These are phyloP conservation scores for Rhizopogon roseolus DNA, from an alignment of 768 basidiomycete genomes.

Conservation along the genomic window DNA sequence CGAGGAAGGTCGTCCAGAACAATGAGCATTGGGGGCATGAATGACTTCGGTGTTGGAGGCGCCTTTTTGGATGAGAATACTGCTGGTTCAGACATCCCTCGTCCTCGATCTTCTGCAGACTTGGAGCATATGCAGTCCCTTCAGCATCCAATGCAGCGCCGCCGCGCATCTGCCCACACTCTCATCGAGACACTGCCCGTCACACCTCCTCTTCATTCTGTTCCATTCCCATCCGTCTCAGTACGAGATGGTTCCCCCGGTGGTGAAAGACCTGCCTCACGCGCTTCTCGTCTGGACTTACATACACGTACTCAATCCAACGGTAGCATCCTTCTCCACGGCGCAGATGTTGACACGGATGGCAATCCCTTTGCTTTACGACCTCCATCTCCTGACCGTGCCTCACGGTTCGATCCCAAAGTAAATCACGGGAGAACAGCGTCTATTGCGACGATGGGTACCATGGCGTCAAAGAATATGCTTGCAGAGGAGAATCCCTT, in stretches of 20 bases:
- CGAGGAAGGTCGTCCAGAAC: conserved; percentile 48
- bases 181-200: conserved; percentile 38
- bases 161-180: conserved; percentile 46
- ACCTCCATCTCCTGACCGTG: conserved; percentile 32
- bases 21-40: conserved; percentile 62
- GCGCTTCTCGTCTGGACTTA: conserved; percentile 28
- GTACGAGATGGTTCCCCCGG: conserved; percentile 46
- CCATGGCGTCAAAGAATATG: conserved; percentile 26
- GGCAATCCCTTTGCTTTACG: conserved; percentile 30
- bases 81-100: conserved; percentile 23
- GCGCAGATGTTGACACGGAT: conserved; percentile 27
- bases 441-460: conserved; percentile 45
- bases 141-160: conserved; percentile 38
- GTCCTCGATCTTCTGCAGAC: conserved; percentile 60
- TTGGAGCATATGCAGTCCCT: conserved; percentile 40
- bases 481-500: conserved; percentile 58
- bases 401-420: conserved; percentile 43
- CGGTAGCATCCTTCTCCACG: conserved; percentile 43
- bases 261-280: conserved; percentile 33
- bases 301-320: conserved; percentile 48
- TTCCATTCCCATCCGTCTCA: conserved; percentile 64
- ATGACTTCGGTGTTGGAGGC: conserved; percentile 44
- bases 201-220: conserved; percentile 39
- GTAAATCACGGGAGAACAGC: conserved; percentile 29
- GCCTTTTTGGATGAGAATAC: conserved; percentile 38